Evolutionary conservation across 2,329 filamentous ascomycete species (phyloP), one percentile per base, ranked within the genome.

Genomic region (Penicillium sp.): DNA sequence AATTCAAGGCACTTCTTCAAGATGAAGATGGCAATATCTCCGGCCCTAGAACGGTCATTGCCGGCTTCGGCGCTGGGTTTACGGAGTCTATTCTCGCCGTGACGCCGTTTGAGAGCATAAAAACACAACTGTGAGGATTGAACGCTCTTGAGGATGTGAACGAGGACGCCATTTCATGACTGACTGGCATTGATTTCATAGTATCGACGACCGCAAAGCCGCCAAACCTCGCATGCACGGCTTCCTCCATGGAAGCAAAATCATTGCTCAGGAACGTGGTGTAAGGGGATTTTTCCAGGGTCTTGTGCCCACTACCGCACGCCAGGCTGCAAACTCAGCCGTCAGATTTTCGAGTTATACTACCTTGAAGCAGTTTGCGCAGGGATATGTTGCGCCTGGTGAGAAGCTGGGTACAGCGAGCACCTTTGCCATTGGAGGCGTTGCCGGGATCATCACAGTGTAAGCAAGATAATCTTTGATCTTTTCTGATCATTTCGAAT

Each of bases 31-130:
- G 94, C 64, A 92, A 93, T 63, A 88, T 97, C 43, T 91, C 89
- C 3, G 93, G 94, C 0, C 92, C 93, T 14, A 83, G 88, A 62
- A 97, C 93, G 1, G 94, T 97, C 1, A 83, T 97, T 58, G 92
- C 92, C 42, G 94, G 94, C 3, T 96, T 99, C 68, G 90, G 93
- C 58, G 94, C 94, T 8, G 94, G 94, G 56, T 89, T 96, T 52
- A 97, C 93, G 2, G 94, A 99, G 77, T 95, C 90, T 3, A 77
- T 97, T 52, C 77, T 99, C 3, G 94, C 94, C 11, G 94, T 99
- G 33, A 99, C 94, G 33, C 94, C 94, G 0, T 97, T 95, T 58
- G 94, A 99, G 77, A 95, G 90, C 67, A 97, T 99, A 76, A 99
- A 99, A 81, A 99, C 94, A 51, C 95, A 95, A 64, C 79, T 99